Evolutionary conservation across 2,329 filamentous ascomycete species (phyloP), one percentile per base, ranked within the genome.

Genomic region (Neodidymelliopsis sp.): DNA sequence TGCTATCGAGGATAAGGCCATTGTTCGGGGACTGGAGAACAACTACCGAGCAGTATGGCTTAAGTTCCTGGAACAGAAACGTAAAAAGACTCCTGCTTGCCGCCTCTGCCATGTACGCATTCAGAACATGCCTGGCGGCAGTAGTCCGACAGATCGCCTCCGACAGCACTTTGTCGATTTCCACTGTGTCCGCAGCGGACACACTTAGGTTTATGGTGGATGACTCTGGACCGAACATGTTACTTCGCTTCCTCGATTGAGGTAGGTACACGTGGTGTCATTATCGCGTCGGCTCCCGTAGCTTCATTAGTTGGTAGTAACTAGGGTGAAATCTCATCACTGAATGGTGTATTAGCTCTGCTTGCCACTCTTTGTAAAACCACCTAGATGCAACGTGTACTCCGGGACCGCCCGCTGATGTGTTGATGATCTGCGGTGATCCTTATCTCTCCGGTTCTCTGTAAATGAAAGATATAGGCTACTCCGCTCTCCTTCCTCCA

Each of bases 331-430:
- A n/a, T n/a, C n/a, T n/a, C n/a, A n/a, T n/a, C n/a, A n/a, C n/a
- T n/a, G n/a, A n/a, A n/a, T n/a, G n/a, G n/a, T n/a, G n/a, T n/a
- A n/a, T n/a, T n/a, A n/a, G n/a, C n/a, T n/a, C n/a, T n/a, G n/a
- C n/a, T 6, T 15, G 3, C 9, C 4, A 15, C n/a, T 29, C 9
- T 29, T 12, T 15, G 12, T 9, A 12, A 6, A 12, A 29, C 20
- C 25, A 13, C 20, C 23, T 37, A 29, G 29, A 30, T 27, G 47
- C 40, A 50, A 50, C 47, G 47, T 50, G 47, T 50, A 37, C 40
- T 40, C 41, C 47, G 40, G 41, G 40, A 31, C 20, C 20, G 35
- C 40, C 47, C 47, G 47, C 27, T 41, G 36, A 39, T 35, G 23
- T 24, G 23, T 35, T 28, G 28, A 30, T 11, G 31, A 45, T 50